Base-by-base conservation (phyloP, 1,284 basidiomycete genomes). In the Melampsora occidentalis region DNA sequence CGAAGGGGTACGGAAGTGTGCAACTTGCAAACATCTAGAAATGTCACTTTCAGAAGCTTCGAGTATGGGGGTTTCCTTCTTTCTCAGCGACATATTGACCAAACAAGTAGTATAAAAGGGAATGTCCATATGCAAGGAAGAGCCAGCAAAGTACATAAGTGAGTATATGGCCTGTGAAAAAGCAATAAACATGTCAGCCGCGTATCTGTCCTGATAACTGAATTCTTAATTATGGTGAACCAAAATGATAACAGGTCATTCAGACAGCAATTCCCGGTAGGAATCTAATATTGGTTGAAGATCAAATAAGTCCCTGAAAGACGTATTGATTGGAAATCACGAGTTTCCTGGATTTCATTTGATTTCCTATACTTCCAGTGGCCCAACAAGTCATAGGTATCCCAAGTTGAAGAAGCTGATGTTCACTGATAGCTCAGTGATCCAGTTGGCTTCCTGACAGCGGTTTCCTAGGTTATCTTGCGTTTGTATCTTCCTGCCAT, bases 131-230 rank as follows among this genome's bases (percentile, higher is more conserved):
- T 57, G 20, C n/a, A 57, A 28, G 53, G 25, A 57, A 14, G 53
- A 22, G 20, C 25, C 25, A 28, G 25, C 53, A 12, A 57, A 7
- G 20, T 57, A 6, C 12, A n/a, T 28, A 57, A 57, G 2, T 57
- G 51, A 20, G 51, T 53, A 22, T 20, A 18, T 53, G 20, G 53
- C 20, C 53, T 28, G 20, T n/a, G 5, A 12, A 57, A n/a, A 57
- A 49, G n/a, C 33, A 35, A 20, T 18, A 18, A 31, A 53, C 42
- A 20, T 72, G 48, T 72, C 35, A 72, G 71, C 62, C 71, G 63
- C 71, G 71, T 72, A 72, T 72, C 71, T 72, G 71, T 72, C 71
- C 71, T 53, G 48, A 63, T 51, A 48, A 65, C 35, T 65, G 62
- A 16, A 65, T 49, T 33, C 71, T 64, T 63, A 20, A 57, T 57